Base-by-base conservation (phyloP, 1,139 yeast species). In the Sugiyamaella japonica region DNA sequence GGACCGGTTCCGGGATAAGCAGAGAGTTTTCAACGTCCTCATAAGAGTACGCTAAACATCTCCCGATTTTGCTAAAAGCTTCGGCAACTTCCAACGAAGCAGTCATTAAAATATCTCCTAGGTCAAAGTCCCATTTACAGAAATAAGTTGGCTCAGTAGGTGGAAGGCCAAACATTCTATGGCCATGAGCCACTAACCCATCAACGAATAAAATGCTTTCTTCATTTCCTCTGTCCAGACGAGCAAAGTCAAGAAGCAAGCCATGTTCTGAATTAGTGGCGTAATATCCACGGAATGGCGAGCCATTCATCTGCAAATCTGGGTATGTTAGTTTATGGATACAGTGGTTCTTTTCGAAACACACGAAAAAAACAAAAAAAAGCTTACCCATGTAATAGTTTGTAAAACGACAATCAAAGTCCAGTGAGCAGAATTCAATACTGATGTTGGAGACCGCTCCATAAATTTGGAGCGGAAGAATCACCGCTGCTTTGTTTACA, bases 91-190 rank as follows among this genome's bases (percentile, higher is more conserved):
- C 65, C 0, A 84, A 74, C 2, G 78, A 73, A 1, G 89, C 80
- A 57, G 83, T 78, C 13, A 88, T 72, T 1, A 65, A 58, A 13
- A 90, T 72, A 4, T 74, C 75, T 8, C 90, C 95, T 1, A 86
- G 69, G 31, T 81, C 82, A 61, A 91, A 81, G 60, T 87, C 91
- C 98, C 98, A 93, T 59, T 88, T 85, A 66, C 97, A 90, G 61
- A 81, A 83, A 66, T 89, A 93, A 0, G 97, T 89, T 1, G 93
- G 88, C 66, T 89, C 96, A 1, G 78, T 76, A 0, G 97, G 97
- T 0, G 97, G 97, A 1, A 89, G 69, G 0, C 99, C 98, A 75
- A 90, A 89, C 84, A 90, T 82, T 65, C 98, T 78, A 67, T 91
- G 96, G 0, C 96, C 93, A 69, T 87, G 96, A 13, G 88, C 77